Evolutionary conservation across 2,329 filamentous ascomycete genomes (phyloP).

Genomic region (Zasmidium angulare): DNA sequence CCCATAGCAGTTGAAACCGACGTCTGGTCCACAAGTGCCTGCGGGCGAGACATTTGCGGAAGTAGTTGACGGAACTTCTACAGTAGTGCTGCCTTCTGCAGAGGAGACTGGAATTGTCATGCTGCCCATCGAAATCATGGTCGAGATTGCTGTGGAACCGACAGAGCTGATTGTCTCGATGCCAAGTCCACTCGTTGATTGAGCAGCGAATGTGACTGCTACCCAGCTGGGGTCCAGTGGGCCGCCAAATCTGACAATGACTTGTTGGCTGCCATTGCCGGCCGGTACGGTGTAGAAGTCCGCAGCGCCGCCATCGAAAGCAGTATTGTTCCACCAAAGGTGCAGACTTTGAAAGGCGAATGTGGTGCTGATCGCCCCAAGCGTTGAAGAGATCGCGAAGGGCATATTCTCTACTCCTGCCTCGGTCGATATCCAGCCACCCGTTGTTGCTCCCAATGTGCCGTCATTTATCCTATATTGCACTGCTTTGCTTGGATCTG

Average conservation of each 20-base stretch:
- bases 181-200: conserved; percentile 18
- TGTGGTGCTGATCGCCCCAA: conserved; percentile 28
- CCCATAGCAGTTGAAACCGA: conserved; percentile 8
- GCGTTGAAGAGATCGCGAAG: conserved; percentile 26
- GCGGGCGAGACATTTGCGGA: conserved; percentile 1
- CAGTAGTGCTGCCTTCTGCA: background rate
- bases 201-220: conserved; percentile 28
- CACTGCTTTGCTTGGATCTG: conserved; percentile 28
- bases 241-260: conserved; percentile 33
- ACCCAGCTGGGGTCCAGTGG: conserved; percentile 28
- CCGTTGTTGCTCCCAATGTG: conserved; percentile 21
- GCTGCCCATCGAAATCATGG: conserved; percentile 9
- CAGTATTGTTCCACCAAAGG: conserved; percentile 35
- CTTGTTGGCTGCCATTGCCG: conserved; percentile 27
- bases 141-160: conserved; percentile 5
- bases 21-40: conserved; percentile 9
- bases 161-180: conserved; percentile 12
- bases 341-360: conserved; percentile 30
- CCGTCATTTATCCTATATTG: conserved; percentile 33
- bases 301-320: conserved; percentile 32
- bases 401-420: conserved; percentile 22
- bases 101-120: conserved; percentile 9
- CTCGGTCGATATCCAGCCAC: conserved; percentile 29
- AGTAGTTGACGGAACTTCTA: background rate
- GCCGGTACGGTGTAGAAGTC: conserved; percentile 34